A percentile compares a stretch with the other conserved stretches of the same genome.
Conservation (phyloP, 2,329 filamentous ascomycete species). For the Fusarium temperatum region DNA sequence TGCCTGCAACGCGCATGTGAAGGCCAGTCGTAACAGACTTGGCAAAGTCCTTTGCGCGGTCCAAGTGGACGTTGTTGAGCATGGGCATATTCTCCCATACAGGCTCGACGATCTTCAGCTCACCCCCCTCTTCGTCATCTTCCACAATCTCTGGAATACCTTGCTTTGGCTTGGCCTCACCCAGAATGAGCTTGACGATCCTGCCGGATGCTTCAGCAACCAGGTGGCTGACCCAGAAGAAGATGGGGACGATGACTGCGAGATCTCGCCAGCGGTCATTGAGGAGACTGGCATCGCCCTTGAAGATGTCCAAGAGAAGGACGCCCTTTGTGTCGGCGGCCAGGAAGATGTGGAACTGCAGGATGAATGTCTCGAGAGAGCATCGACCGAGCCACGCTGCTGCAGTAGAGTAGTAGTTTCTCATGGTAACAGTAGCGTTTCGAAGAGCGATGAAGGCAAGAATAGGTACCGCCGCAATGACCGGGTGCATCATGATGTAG, state of each 20-base stretch:
- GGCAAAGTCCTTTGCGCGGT: conserved; percentile 7
- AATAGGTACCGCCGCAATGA: conserved; percentile 63
- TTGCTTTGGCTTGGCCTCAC: conserved; percentile 15
- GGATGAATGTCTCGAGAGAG: conserved; percentile 67
- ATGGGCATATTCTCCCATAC: conserved; percentile 11
- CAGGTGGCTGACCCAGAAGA: conserved; percentile 43
- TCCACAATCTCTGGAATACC: neutral
- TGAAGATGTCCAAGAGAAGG: conserved; percentile 48
- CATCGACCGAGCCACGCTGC: conserved; percentile 63
- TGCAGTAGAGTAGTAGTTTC: conserved; percentile 49
- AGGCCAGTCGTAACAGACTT: neutral
- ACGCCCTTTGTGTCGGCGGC: conserved; percentile 65
- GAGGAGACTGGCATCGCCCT: conserved; percentile 37
- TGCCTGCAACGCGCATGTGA: conserved; percentile 19
- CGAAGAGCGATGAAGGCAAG: conserved; percentile 61
- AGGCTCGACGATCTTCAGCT: conserved; percentile 39
- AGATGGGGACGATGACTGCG: conserved; percentile 39
- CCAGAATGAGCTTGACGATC: conserved; percentile 40
- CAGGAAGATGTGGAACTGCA: conserved; percentile 71
- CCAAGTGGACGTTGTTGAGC: conserved; percentile 8
- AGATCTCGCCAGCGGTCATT: conserved; percentile 41
- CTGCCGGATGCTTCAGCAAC: conserved; percentile 38
- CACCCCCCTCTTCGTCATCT: conserved; percentile 23
- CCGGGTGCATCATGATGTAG: conserved; percentile 63
- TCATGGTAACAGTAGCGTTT: conserved; percentile 47